A percentile compares a stretch with the other conserved stretches of the same genome.
These are phyloP conservation scores for Pseudocercospora ulei DNA, from an alignment of 2,329 filamentous ascomycete species.

Conservation along the genomic window DNA sequence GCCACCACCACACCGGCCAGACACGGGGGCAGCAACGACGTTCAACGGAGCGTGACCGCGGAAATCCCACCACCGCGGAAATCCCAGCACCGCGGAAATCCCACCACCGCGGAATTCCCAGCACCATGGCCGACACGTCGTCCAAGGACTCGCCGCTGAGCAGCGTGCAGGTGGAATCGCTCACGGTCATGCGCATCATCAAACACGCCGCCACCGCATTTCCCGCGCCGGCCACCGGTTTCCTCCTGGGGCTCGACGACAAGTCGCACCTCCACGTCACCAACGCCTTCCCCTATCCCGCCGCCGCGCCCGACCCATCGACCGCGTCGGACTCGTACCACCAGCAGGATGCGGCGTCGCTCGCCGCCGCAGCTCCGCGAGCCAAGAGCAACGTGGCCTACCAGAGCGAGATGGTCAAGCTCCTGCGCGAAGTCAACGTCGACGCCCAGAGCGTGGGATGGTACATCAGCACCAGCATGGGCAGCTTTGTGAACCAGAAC, in stretches of 20 bases:
- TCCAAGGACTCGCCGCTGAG: slow-evolving; percentile 43
- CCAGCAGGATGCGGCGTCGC: slow-evolving; percentile 59
- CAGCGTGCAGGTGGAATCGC: slow-evolving; percentile 85
- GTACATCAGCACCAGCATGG: slow-evolving; percentile 98
- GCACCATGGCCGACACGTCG: slow-evolving; percentile 28
- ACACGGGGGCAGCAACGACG: slow-evolving; percentile 8
- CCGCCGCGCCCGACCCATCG: slow-evolving; percentile 51
- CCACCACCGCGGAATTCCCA: too few species aligned
- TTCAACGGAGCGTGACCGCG: too few species aligned
- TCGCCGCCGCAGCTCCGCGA: slow-evolving; percentile 78
- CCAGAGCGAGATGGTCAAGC: slow-evolving; percentile 94
- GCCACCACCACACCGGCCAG: neutral
- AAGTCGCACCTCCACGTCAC: slow-evolving; percentile 76
- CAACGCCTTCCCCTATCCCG: slow-evolving; percentile 89
- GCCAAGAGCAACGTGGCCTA: slow-evolving; percentile 83
- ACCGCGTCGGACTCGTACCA: slow-evolving; percentile 57
- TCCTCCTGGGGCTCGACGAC: slow-evolving; percentile 86
- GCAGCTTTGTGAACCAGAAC: slow-evolving; percentile 90
- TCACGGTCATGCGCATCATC: slow-evolving; percentile 97
- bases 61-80: too few species aligned
- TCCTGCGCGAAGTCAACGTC: slow-evolving; percentile 92
- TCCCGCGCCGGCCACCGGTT: slow-evolving; percentile 80
- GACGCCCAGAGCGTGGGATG: slow-evolving; percentile 96
- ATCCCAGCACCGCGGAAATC: too few species aligned
- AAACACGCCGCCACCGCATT: slow-evolving; percentile 85